Percentiles rank a stretch among this genome's conserved stretches.
These are phyloP conservation scores for Blastobotrys illinoisensis DNA, from an alignment of 1,139 yeast species.

Conservation along the genomic window DNA sequence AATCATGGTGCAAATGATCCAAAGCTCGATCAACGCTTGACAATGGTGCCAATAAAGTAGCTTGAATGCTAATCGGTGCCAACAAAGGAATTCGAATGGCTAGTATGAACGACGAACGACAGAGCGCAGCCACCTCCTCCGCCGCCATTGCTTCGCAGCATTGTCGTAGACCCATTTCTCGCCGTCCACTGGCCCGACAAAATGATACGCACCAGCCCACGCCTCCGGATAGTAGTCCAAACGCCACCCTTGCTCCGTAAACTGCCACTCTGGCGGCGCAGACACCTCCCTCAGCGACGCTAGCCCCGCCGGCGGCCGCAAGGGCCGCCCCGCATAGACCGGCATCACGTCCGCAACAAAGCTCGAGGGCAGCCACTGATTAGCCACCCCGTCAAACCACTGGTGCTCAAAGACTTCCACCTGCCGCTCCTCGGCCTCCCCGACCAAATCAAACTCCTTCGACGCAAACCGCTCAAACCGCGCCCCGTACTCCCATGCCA, in stretches of 20 bases:
- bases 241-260: conserved; percentile 22
- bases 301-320: conserved; percentile 13
- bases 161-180: conserved; percentile 33
- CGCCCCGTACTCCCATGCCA: conserved; percentile 18
- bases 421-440: conserved; percentile 35
- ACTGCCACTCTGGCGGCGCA: conserved; percentile 29
- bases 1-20: too few relatives aligned
- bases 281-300: conserved; percentile 18
- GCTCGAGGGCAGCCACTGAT: conserved; percentile 49
- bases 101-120: conserved; percentile 14
- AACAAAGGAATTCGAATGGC: too few relatives aligned
- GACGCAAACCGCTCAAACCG: conserved; percentile 25
- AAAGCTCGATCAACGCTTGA: too few relatives aligned
- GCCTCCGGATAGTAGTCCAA: conserved; percentile 24
- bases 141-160: conserved; percentile 20
- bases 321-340: neutral
- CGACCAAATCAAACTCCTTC: conserved; percentile 30
- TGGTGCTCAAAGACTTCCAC: conserved; percentile 75
- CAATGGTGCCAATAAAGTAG: too few relatives aligned
- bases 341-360: conserved; percentile 13
- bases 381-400: conserved; percentile 41
- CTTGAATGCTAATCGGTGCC: too few relatives aligned
- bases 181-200: conserved; percentile 19
- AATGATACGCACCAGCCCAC: conserved; percentile 22
- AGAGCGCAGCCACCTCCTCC: conserved; percentile 27